Evolutionary conservation across 495 filamentous ascomycete species (phyloP).

Genomic region (Achaetomiella virescens): DNA sequence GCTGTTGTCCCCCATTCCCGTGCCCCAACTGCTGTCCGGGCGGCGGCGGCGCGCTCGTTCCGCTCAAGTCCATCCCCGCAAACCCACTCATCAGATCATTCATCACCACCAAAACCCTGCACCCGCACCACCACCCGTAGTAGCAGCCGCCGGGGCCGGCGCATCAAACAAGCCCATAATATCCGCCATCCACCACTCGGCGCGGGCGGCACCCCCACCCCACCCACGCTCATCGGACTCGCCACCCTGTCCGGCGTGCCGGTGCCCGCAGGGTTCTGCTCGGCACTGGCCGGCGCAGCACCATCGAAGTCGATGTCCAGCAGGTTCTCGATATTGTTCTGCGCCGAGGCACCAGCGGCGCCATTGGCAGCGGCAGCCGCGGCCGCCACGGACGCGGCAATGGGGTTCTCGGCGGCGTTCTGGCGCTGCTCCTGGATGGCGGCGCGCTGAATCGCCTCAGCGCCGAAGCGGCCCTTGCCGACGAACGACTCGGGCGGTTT

Average conservation of each 20-base stretch:
- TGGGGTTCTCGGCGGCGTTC: constrained; percentile 87
- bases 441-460: constrained; percentile 88
- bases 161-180: constrained; percentile 79
- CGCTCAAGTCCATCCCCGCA: constrained; percentile 67
- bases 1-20: constrained; percentile 19
- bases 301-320: constrained; percentile 98
- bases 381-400: constrained; percentile 75
- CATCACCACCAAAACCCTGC: not conserved
- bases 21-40: constrained; percentile 44
- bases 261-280: constrained; percentile 56
- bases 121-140: constrained; percentile 13
- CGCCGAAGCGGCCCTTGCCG: constrained; percentile 87
- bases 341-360: constrained; percentile 35
- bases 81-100: constrained; percentile 79
- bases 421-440: constrained; percentile 95
- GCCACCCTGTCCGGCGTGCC: constrained; percentile 76
- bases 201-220: constrained; percentile 27
- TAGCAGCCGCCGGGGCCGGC: constrained; percentile 26
- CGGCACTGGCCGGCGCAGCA: constrained; percentile 79
- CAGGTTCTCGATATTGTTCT: constrained; percentile 87
- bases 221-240: constrained; percentile 49
- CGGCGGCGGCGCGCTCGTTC: constrained; percentile 51
- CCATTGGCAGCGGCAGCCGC: constrained; percentile 53
- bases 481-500: constrained; percentile 96
- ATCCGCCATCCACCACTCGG: constrained; percentile 67